These are phyloP conservation scores for Alternaria tenuissima DNA, from an alignment of 2,329 filamentous ascomycete species.

Conservation along the genomic window DNA sequence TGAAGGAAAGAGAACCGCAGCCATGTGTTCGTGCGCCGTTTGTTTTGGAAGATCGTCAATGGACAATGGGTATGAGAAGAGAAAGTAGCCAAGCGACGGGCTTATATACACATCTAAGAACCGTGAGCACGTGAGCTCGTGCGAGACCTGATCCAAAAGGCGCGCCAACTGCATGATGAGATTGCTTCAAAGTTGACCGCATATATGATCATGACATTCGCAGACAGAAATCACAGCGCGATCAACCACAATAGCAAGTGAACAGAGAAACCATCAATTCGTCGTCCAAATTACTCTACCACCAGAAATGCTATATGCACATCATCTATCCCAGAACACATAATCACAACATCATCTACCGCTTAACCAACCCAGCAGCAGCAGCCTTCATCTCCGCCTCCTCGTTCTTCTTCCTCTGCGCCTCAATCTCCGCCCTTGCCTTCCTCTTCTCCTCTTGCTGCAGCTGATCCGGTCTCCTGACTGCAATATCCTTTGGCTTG, in stretches of 20 bases:
- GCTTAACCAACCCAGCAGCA: conserved; percentile 20
- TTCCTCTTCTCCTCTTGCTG: conserved; percentile 76
- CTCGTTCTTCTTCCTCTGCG: conserved; percentile 45
- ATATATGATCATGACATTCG: neutral
- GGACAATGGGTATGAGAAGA: neutral
- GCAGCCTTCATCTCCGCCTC: conserved; percentile 40
- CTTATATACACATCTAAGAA: neutral
- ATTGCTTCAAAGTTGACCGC: neutral
- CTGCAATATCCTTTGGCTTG: conserved; percentile 90
- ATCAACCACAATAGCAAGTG: neutral
- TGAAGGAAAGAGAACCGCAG: too few relatives aligned
- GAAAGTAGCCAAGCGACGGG: neutral
- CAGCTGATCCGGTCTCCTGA: conserved; percentile 85
- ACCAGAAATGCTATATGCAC: neutral
- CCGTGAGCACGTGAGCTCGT: neutral
- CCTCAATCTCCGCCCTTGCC: conserved; percentile 60
- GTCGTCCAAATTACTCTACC: conserved; percentile 2
- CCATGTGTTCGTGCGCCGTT: neutral
- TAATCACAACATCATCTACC: neutral
- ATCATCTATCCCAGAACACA: neutral
- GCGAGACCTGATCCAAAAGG: neutral
- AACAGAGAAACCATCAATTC: conserved; percentile 6
- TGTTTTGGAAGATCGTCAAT: neutral
- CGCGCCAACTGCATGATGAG: neutral
- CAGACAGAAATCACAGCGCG: neutral